Percentiles rank a stretch among this genome's conserved stretches.
phyloP scores from a whole-genome alignment of 345 rosid genomes.

The Jatropha curcas region DNA sequence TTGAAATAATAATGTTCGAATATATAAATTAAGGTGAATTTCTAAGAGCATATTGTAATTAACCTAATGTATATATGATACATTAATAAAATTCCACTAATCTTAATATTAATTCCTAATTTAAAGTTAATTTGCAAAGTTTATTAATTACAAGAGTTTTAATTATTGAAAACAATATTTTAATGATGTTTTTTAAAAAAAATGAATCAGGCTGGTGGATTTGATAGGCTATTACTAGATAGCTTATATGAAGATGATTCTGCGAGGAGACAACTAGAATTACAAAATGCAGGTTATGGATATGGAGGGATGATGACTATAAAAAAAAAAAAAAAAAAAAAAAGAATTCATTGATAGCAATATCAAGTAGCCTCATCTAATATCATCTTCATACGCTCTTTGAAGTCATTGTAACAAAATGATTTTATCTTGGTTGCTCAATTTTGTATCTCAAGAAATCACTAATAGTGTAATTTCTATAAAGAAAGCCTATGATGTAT shows the following conservation, averaged over 20 bases:
- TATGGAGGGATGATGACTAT: conserved; percentile 38
- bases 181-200: background rate
- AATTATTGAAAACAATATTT: background rate
- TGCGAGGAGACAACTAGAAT: conserved; percentile 72
- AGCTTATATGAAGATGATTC: conserved; percentile 86
- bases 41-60: no score
- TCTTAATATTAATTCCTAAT: no score
- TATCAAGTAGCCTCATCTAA: background rate
- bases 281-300: conserved; percentile 79
- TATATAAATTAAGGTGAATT: no score
- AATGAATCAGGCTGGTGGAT: conserved; percentile 79
- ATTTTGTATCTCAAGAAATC: background rate
- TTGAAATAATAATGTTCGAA: no score
- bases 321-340: no score
- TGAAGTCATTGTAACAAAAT: background rate
- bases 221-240: conserved; percentile 78
- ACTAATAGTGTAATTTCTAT: background rate
- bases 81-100: no score
- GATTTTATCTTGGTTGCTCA: background rate
- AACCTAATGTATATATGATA: no score
- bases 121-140: no score
- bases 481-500: background rate
- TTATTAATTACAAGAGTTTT: no score
- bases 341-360: background rate
- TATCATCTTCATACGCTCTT: background rate